These are phyloP conservation scores for Phytopythium oedochilum DNA, from an alignment of 352 stramenopile genomes.

Conservation along the genomic window DNA sequence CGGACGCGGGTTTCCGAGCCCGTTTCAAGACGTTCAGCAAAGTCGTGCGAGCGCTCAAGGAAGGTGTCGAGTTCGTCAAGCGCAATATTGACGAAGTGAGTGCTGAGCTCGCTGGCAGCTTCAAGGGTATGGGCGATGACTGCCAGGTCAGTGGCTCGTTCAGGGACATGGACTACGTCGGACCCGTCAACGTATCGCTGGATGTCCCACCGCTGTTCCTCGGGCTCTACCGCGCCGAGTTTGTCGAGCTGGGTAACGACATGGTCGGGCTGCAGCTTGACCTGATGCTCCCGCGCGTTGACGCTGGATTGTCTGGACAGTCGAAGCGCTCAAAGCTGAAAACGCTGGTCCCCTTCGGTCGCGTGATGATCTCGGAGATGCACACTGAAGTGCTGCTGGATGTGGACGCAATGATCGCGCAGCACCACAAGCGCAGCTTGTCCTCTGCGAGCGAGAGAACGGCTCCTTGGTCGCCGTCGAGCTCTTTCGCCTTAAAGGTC, in stretches of 20 bases:
- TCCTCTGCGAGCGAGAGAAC: slow-evolving; percentile 23
- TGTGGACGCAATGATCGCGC: slow-evolving; percentile 44
- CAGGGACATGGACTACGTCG: slow-evolving; percentile 49
- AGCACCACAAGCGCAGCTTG: slow-evolving; percentile 29
- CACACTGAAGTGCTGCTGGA: slow-evolving; percentile 52
- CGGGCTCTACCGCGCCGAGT: slow-evolving; percentile 47
- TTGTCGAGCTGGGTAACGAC: slow-evolving; percentile 32
- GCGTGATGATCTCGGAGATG: slow-evolving; percentile 41
- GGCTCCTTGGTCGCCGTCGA: slow-evolving; percentile 28
- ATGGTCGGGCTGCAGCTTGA: slow-evolving; percentile 56
- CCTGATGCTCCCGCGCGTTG: slow-evolving; percentile 33
- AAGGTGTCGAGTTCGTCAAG: slow-evolving; percentile 47
- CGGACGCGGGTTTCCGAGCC: slow-evolving; percentile 25
- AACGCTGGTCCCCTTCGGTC: slow-evolving; percentile 25
- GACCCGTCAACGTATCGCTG: slow-evolving; percentile 45
- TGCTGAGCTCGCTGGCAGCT: slow-evolving; percentile 34
- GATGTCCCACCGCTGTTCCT: slow-evolving; percentile 50
- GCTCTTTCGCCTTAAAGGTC: slow-evolving; percentile 21
- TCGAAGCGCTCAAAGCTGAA: slow-evolving; percentile 9
- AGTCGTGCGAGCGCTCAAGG: slow-evolving; percentile 47
- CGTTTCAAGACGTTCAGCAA: slow-evolving; percentile 54
- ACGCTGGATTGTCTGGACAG: background rate
- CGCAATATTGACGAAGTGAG: slow-evolving; percentile 55
- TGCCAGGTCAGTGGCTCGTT: slow-evolving; percentile 57
- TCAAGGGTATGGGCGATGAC: slow-evolving; percentile 45